Percentiles rank a stretch among this genome's conserved stretches.
Evolutionary conservation across 129 eudicot species (phyloP).

Genomic region (Flaveria trinervia): DNA sequence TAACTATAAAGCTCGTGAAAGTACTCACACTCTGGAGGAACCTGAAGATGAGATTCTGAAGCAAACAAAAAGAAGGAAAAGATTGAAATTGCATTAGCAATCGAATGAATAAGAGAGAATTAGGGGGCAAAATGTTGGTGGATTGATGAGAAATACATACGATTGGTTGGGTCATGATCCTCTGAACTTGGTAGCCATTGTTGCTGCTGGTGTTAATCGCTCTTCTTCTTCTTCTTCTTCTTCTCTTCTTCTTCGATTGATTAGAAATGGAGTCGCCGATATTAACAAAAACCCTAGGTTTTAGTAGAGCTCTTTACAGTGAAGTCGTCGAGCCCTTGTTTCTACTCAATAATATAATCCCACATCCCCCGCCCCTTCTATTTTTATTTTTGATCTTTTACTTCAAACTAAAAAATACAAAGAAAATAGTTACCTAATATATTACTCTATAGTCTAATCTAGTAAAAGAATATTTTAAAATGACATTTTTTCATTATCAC

Average conservation of each 20-base stretch:
- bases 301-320: background rate
- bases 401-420: too few species aligned
- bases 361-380: background rate
- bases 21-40: constrained; percentile 74
- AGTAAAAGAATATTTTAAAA: too few species aligned
- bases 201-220: constrained; percentile 20
- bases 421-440: too few species aligned
- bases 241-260: background rate
- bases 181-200: constrained; percentile 87
- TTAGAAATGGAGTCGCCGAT: background rate
- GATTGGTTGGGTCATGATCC: constrained; percentile 91
- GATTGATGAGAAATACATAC: constrained; percentile 27
- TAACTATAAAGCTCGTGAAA: background rate
- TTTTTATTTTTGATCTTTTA: background rate
- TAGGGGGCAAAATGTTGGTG: background rate
- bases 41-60: constrained; percentile 75
- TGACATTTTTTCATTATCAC: too few species aligned
- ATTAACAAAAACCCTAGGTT: background rate
- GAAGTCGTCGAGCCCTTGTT: background rate
- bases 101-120: background rate
- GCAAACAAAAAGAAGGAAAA: background rate
- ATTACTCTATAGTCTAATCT: too few species aligned
- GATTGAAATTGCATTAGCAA: background rate
- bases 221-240: background rate
- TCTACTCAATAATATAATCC: background rate